phyloP scores from a whole-genome alignment of 2,329 filamentous ascomycete species.

The Neofusicoccum sp. region DNA sequence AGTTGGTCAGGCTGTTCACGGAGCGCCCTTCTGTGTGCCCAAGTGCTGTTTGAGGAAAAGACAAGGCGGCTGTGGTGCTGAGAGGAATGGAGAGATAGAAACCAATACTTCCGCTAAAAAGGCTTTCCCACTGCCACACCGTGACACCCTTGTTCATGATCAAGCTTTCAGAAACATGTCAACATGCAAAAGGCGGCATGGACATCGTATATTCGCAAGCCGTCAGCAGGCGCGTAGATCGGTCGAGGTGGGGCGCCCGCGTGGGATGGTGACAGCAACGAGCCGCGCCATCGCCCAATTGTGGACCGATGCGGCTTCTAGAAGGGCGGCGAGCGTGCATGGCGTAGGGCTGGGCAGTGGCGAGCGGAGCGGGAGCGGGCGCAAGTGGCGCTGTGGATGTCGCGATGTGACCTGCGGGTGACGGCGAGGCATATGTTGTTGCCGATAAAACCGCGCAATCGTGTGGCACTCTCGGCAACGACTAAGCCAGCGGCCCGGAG shows the following conservation, averaged over 20 bases:
- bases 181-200: slow-evolving; percentile 8
- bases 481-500: neutral
- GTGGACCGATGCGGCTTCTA: slow-evolving; percentile 10
- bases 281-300: neutral
- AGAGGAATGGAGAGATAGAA: no score
- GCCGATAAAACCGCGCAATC: neutral
- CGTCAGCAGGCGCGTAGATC: slow-evolving; percentile 4
- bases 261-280: neutral
- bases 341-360: slow-evolving; percentile 1
- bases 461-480: neutral
- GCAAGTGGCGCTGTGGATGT: neutral
- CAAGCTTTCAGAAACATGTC: no score
- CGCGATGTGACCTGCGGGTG: slow-evolving; percentile 1
- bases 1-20: neutral
- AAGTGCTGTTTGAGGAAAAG: no score
- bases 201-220: slow-evolving; percentile 11
- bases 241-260: neutral
- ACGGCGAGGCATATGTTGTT: neutral
- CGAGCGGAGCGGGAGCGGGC: neutral
- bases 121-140: no score
- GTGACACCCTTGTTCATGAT: no score
- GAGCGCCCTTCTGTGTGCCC: no score
- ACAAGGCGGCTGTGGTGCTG: no score
- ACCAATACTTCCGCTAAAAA: no score
- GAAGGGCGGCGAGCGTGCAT: neutral